These are phyloP conservation scores for Nakaseomyces glabratus DNA, from an alignment of 1,139 yeast species.

Conservation along the genomic window DNA sequence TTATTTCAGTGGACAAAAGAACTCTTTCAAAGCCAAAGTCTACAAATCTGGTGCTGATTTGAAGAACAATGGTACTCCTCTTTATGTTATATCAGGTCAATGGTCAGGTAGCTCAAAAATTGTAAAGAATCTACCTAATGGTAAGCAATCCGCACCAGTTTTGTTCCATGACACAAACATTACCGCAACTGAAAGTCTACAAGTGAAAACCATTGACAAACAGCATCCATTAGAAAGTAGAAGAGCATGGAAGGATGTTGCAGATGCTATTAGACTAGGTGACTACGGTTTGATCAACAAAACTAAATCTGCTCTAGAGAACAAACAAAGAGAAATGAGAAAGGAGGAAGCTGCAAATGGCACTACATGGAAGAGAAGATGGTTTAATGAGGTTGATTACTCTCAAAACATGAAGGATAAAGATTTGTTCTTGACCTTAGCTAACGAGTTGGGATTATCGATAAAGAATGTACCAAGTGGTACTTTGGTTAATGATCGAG, in stretches of 20 bases:
- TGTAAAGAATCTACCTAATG: conserved; percentile 22
- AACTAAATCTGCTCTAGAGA: conserved; percentile 71
- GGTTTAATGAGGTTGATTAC: conserved; percentile 59
- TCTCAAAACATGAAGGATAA: conserved; percentile 31
- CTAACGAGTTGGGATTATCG: conserved; percentile 49
- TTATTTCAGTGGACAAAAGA: conserved; percentile 92
- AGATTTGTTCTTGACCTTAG: conserved; percentile 45
- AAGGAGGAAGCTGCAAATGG: conserved; percentile 59
- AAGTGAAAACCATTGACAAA: conserved; percentile 67
- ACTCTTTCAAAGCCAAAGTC: conserved; percentile 78
- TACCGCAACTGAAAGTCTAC: conserved; percentile 43
- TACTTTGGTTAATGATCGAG: conserved; percentile 42
- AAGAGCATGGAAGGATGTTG: conserved; percentile 78
- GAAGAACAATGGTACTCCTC: conserved; percentile 46
- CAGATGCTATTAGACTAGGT: conserved; percentile 69
- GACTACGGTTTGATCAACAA: conserved; percentile 65
- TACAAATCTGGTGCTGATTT: conserved; percentile 46
- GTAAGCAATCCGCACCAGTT: conserved; percentile 26
- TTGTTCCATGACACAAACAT: conserved; percentile 62
- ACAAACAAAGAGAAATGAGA: conserved; percentile 73
- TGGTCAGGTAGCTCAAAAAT: conserved; percentile 74
- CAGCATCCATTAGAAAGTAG: conserved; percentile 75
- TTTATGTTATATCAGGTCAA: conserved; percentile 78
- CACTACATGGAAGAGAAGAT: conserved; percentile 61
- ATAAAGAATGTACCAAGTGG: conserved; percentile 60